These are phyloP conservation scores for Boeremia lycopersici DNA, from an alignment of 2,329 filamentous ascomycete genomes.

Conservation along the genomic window DNA sequence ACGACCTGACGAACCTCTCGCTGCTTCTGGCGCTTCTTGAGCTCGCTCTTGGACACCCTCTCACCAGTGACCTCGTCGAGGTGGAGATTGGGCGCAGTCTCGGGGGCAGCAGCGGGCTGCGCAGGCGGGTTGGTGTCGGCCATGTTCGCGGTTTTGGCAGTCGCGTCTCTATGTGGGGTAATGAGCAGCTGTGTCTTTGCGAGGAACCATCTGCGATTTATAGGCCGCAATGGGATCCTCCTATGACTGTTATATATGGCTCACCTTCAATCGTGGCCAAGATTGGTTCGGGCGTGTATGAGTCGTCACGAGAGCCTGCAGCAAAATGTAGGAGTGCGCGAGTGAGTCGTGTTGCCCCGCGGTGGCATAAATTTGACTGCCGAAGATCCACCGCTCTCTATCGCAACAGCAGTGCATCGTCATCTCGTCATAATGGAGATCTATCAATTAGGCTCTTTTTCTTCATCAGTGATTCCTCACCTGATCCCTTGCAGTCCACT, in stretches of 20 bases:
- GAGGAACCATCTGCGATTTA: conserved; percentile 7
- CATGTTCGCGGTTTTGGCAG: conserved; percentile 27
- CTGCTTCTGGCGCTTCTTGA: conserved; percentile 96
- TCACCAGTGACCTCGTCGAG: conserved; percentile 95
- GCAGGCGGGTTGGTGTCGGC: conserved; percentile 39
- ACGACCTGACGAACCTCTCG: conserved; percentile 64
- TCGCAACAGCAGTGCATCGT: background rate
- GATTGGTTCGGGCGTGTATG: background rate
- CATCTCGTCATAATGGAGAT: background rate
- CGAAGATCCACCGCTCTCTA: background rate
- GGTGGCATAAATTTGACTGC: background rate
- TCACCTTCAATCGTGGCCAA: background rate
- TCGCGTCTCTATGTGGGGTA: background rate
- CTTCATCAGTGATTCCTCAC: background rate
- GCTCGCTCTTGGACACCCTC: conserved; percentile 62
- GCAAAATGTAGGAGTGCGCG: background rate
- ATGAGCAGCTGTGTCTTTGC: conserved; percentile 23
- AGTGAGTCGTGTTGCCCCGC: background rate
- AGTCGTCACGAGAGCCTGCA: background rate
- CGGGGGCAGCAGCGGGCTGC: conserved; percentile 33
- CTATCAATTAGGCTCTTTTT: no score
- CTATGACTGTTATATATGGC: background rate
- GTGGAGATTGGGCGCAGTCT: conserved; percentile 66
- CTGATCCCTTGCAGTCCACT: no score
- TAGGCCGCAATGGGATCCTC: background rate